Evolutionary conservation across 345 rosid genomes (phyloP), one percentile per base, ranked within the genome.

Genomic region (Garcia nutans): DNA sequence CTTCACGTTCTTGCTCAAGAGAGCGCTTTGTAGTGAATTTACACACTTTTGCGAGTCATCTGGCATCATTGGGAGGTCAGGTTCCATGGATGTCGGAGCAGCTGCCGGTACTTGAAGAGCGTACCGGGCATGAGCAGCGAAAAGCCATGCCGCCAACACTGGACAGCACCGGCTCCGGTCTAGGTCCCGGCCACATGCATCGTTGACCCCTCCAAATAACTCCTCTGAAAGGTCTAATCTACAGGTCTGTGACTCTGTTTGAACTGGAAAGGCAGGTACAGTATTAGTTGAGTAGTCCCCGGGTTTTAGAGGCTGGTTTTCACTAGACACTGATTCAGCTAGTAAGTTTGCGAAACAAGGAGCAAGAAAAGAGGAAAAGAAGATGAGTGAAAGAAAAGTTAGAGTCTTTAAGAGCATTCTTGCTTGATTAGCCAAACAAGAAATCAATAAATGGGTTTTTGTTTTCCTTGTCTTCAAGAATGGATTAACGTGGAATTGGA

Each of bases 41-140:
- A 93, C 99, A 80, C 99, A 96, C 81, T 90, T 93, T 85, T 96
- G 98, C 0, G 97, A 92, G 85, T 96, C 99, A 71, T 92, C 93
- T 0, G 99, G 99, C 86, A 85, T 90, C 94, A 96, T 89, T 3
- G 99, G 99, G 23, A 83, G 80, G 75, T 91, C 97, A 0, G 88
- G 84, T 2, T 81, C 89, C 15, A 82, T 63, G 44, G 80, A 42
- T 22, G 88, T 83, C 15, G 93, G 83, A 10, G 92, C 76, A 8
- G 91, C 80, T 57, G 91, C 86, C 0, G 88, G 83, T 13, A 96
- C 65, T 84, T 92, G 88, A 2, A 96, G 94, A 70, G 99, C 99
- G 9, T 88, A 87, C 62, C 91, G 79, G 23, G 99, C 94, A 73
- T 93, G 99, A 69, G 99, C 99, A 3, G 99, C 98, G 76, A 88